Percentiles rank a stretch among this genome's conserved stretches.
These are phyloP conservation scores for Ophiostoma sp. DNA, from an alignment of 2,329 filamentous ascomycete genomes.

Conservation along the genomic window DNA sequence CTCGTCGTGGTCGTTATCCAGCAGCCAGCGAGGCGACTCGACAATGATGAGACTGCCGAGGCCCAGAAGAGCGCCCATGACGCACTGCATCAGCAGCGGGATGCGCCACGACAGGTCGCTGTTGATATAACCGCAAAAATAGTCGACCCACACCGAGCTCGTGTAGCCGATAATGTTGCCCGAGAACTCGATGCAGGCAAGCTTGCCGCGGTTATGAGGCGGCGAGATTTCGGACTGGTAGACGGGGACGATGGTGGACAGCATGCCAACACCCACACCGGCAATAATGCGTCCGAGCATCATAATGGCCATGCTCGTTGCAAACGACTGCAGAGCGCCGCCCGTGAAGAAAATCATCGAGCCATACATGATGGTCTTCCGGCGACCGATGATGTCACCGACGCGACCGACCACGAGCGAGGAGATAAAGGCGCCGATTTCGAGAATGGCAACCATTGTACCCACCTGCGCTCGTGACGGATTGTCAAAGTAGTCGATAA, in stretches of 20 bases:
- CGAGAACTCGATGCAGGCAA: conserved; percentile 96
- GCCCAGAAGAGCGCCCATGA: conserved; percentile 85
- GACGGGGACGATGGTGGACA: conserved; percentile 87
- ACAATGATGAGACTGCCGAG: conserved; percentile 88
- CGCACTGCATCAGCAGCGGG: conserved; percentile 83
- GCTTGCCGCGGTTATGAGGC: conserved; percentile 88
- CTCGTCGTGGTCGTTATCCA: conserved; percentile 97
- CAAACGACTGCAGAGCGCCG: conserved; percentile 76
- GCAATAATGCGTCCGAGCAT: conserved; percentile 74
- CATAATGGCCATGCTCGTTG: conserved; percentile 87
- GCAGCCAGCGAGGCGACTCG: conserved; percentile 92
- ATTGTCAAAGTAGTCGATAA: conserved; percentile 87
- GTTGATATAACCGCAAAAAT: conserved; percentile 87
- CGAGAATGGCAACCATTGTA: conserved; percentile 96
- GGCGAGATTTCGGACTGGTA: conserved; percentile 96
- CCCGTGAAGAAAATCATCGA: conserved; percentile 82
- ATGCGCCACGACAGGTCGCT: conserved; percentile 84
- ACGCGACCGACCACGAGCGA: conserved; percentile 81
- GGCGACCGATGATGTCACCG: conserved; percentile 84
- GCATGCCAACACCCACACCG: conserved; percentile 78
- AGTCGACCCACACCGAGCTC: conserved; percentile 97
- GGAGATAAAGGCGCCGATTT: conserved; percentile 86
- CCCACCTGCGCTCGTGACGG: conserved; percentile 82
- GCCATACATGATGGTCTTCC: conserved; percentile 87
- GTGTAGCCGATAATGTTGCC: conserved; percentile 96